Evolutionary conservation across 2,329 filamentous ascomycete genomes (phyloP), one percentile per base, ranked within the genome.

Genomic region (Lecanicillium sp.): DNA sequence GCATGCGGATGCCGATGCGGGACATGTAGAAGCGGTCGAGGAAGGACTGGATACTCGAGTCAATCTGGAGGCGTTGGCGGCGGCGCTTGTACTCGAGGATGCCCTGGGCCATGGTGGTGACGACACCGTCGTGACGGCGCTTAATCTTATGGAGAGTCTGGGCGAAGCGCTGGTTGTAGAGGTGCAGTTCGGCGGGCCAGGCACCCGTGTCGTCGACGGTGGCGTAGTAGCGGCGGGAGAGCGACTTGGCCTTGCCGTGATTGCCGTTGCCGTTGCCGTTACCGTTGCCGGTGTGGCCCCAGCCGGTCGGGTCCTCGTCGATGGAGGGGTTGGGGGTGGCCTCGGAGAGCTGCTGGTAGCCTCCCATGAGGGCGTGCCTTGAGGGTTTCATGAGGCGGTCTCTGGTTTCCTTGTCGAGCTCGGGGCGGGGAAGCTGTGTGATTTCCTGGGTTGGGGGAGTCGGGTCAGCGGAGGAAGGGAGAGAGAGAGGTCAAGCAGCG

Each of bases 11-110:
- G 56, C 93, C 93, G 62, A 98, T 98, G 54, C 93, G 88, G 37
- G 90, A 96, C 93, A 98, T 98, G 76, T 98, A 98, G 70, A 98
- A 98, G 51, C 93, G 87, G 70, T 98, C 93, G 56, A 98, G 81
- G 74, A 98, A 98, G 48, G 89, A 85, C 67, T 98, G 93, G 51
- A 98, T 96, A 58, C 90, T 94, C 65, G 90, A 85, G 69, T 97
- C 93, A 61, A 98, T 98, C 64, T 97, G 93, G 85, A 97, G 93
- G 46, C 93, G 83, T 75, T 98, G 93, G 53, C 90, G 82, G 64
- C 86, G 91, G 48, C 91, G 87, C 73, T 98, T 98, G 77, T 95
- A 98, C 70, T 98, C 93, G 51, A 97, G 78, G 56, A 98, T 96
- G 51, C 93, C 93, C 68, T 98, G 91, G 5, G 93, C 93, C 69